Conservation (phyloP, 805 yeast species). For the Metschnikowia henanensis region DNA sequence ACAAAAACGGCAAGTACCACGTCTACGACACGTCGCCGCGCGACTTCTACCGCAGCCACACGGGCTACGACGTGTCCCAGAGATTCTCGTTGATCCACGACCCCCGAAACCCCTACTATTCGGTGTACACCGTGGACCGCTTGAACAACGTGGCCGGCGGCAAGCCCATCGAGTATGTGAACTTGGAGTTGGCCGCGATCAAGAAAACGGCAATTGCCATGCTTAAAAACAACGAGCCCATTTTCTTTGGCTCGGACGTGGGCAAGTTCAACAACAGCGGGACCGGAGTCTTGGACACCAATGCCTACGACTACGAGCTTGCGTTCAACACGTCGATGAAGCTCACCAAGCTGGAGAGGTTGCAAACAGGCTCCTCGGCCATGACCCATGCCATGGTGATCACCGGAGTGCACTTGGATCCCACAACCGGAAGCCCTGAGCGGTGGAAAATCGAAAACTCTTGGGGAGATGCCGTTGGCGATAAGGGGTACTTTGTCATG, state of each 20-base stretch:
- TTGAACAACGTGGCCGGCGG: conserved; percentile 74
- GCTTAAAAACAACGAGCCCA: conserved; percentile 71
- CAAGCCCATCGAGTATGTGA: conserved; percentile 69
- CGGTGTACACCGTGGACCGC: conserved; percentile 67
- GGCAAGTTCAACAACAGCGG: conserved; percentile 67
- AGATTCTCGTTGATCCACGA: conserved; percentile 74
- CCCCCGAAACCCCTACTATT: conserved; percentile 71
- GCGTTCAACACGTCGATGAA: conserved; percentile 52
- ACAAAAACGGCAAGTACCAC: conserved; percentile 63
- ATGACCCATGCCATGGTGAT: conserved; percentile 94
- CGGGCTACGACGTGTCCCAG: conserved; percentile 51
- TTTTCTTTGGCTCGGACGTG: conserved; percentile 89
- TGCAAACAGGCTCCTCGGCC: conserved; percentile 65
- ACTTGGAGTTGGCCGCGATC: conserved; percentile 58
- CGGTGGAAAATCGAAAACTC: conserved; percentile 48
- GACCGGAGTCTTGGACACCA: conserved; percentile 72
- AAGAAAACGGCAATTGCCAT: conserved; percentile 64
- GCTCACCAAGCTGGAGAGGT: conserved; percentile 65
- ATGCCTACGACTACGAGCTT: conserved; percentile 64
- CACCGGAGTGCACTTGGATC: conserved; percentile 77
- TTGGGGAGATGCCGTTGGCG: conserved; percentile 43
- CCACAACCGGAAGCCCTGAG: conserved; percentile 35
- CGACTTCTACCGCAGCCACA: conserved; percentile 57
- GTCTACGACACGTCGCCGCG: conserved; percentile 61
- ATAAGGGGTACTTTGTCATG: conserved; percentile 44